Base-by-base conservation (phyloP, 169 alveolate species). In the Plasmodium gallinaceum region DNA sequence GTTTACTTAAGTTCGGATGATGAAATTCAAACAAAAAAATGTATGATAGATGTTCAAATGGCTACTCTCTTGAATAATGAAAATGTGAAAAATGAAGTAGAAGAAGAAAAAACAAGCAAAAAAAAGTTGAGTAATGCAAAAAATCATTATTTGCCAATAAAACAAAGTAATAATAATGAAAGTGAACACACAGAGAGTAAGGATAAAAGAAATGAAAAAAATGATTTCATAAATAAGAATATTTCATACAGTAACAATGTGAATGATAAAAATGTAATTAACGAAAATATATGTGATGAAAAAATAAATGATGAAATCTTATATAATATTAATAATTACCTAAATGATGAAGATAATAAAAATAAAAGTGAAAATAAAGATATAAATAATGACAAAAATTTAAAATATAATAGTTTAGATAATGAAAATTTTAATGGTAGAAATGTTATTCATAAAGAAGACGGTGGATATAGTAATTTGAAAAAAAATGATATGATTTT, bases 1-100 rank as follows among this genome's bases (percentile, higher is more conserved):
- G 54, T 45, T 16, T 88, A 70, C 61, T 72, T 91, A 88, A 83
- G 94, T 52, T 90, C 90, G 5, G 95, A 88, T 22, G 64, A 66
- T 69, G 94, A 74, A 42, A 60, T 37, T 4, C 75, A 80, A 42
- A 90, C 75, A 37, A 91, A 92, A 76, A 64, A 92, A 32, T 93
- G 94, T 93, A 91, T 91, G 85, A 51, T 72, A 32, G 85, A 72
- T 72, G 26, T 72, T 14, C 68, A 72, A 54, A 72, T 72, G 69
- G 69, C 85, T 7, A 72, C 70, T 5, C 16, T 72, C 9, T 16
- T 72, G 58, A 65, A 65, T 65, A 65, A 42, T 37, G 54, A 37
- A n/a, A 61, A 32, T 22, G 24, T 22, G 16, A 61, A 61, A 20
- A 61, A 20, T 22, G 48, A 24, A 0, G 18, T 12, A 0, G 70